These are phyloP conservation scores for Pittosporum tobira DNA, from an alignment of 129 eudicot genomes.

Conservation along the genomic window DNA sequence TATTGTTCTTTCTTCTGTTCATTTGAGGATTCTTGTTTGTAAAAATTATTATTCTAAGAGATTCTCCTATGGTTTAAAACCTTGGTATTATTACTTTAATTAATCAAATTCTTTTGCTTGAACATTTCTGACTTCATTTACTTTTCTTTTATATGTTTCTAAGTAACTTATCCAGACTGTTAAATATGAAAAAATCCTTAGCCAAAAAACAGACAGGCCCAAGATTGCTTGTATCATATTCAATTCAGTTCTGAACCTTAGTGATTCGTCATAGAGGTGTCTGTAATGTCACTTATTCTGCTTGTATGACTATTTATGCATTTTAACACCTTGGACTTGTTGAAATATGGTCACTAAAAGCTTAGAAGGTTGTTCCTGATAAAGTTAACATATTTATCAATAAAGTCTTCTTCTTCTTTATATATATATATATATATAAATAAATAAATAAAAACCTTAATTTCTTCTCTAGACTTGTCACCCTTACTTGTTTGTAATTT, in stretches of 20 bases:
- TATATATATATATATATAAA: no score
- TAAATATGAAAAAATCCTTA: no score
- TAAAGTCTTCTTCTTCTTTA: no score
- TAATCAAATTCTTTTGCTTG: background rate
- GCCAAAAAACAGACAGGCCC: no score
- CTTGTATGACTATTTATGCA: background rate
- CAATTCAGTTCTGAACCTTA: no score
- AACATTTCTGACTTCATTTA: background rate
- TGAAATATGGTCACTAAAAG: background rate
- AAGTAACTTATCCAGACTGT: no score
- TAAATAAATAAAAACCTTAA: no score
- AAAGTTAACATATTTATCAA: no score
- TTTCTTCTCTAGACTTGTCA: constrained; percentile 1
- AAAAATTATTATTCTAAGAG: background rate
- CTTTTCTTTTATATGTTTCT: no score
- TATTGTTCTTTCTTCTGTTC: constrained; percentile 11
- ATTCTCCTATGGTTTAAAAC: background rate
- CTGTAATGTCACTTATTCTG: no score
- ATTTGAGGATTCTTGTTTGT: background rate
- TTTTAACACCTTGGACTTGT: background rate
- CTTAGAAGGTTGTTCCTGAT: background rate
- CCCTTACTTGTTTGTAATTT: background rate
- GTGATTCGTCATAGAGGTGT: no score
- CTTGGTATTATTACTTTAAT: background rate
- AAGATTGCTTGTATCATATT: no score